Evolutionary conservation across 1,139 yeast species (phyloP).

Genomic region (Hyphopichia fennica): DNA sequence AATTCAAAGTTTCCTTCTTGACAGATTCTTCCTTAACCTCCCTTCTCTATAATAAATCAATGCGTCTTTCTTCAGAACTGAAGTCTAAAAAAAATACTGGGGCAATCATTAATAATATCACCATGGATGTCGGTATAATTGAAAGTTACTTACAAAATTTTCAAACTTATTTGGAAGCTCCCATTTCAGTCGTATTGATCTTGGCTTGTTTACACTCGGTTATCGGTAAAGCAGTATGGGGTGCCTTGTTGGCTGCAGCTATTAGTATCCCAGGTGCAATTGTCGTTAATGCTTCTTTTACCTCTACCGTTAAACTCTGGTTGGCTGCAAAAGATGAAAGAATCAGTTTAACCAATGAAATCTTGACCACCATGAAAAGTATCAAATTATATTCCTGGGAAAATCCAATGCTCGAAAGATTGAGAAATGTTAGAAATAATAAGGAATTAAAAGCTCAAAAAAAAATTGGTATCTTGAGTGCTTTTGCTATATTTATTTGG

Average conservation of each 20-base stretch:
- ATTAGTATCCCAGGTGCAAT: slow-evolving; percentile 21
- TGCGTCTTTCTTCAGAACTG: slow-evolving; percentile 25
- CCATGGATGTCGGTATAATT: slow-evolving; percentile 21
- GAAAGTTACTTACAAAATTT: slow-evolving; percentile 16
- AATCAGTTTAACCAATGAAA: slow-evolving; percentile 26
- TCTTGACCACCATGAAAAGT: slow-evolving; percentile 26
- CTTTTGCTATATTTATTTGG: slow-evolving; percentile 59
- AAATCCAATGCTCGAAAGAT: slow-evolving; percentile 64
- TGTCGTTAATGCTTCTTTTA: slow-evolving; percentile 15
- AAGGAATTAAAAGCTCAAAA: slow-evolving; percentile 58
- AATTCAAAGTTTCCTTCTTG: slow-evolving; percentile 26
- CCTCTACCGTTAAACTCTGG: slow-evolving; percentile 14
- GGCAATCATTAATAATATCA: slow-evolving; percentile 28
- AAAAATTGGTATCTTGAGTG: slow-evolving; percentile 61
- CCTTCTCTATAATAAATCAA: slow-evolving; percentile 24
- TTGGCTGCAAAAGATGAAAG: slow-evolving; percentile 27
- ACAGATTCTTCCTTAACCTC: slow-evolving; percentile 22
- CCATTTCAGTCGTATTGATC: slow-evolving; percentile 19
- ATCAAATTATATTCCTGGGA: slow-evolving; percentile 92
- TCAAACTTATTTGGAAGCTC: slow-evolving; percentile 20
- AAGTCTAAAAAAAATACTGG: slow-evolving; percentile 27
- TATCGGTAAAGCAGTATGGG: slow-evolving; percentile 25
- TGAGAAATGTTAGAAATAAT: slow-evolving; percentile 57
- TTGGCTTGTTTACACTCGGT: slow-evolving; percentile 21
- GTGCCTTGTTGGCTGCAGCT: slow-evolving; percentile 21